Evolutionary conservation across 2,329 filamentous ascomycete species (phyloP).

Genomic region (Neopestalotiopsis clavispora): DNA sequence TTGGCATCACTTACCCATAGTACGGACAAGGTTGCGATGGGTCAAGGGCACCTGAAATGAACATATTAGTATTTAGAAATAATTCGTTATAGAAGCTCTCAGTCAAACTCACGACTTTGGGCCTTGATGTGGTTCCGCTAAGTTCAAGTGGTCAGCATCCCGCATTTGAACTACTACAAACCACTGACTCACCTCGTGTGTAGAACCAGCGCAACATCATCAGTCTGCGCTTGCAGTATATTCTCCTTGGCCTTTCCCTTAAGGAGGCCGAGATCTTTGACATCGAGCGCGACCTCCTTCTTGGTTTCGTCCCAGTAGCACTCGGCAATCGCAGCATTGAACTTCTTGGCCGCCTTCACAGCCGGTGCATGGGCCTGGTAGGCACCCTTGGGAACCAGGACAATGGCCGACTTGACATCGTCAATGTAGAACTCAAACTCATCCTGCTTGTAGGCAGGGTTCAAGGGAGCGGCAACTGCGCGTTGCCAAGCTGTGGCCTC

Average conservation of each 20-base stretch:
- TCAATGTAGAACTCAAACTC: conserved; percentile 94
- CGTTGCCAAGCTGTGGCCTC: conserved; percentile 86
- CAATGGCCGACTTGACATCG: conserved; percentile 79
- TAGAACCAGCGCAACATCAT: conserved; percentile 80
- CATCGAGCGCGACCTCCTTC: conserved; percentile 73
- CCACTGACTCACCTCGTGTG: conserved; percentile 64
- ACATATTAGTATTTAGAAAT: neutral
- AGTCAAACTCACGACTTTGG: conserved; percentile 70
- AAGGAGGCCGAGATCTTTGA: conserved; percentile 77
- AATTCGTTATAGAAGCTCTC: neutral
- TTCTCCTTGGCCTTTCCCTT: conserved; percentile 45
- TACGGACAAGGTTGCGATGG: conserved; percentile 79
- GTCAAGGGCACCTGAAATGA: conserved; percentile 70
- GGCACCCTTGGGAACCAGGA: conserved; percentile 76
- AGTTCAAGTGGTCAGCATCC: conserved; percentile 28
- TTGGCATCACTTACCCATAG: conserved; percentile 64
- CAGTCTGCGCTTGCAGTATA: conserved; percentile 61
- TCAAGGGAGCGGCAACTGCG: conserved; percentile 83
- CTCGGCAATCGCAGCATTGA: conserved; percentile 84
- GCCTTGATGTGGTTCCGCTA: conserved; percentile 80
- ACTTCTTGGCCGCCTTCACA: conserved; percentile 78
- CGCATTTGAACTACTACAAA: neutral
- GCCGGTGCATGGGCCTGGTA: conserved; percentile 70
- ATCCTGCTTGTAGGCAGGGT: conserved; percentile 85
- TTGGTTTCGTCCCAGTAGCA: conserved; percentile 75